A percentile compares a stretch with the other conserved stretches of the same genome.
Conservation (phyloP, 257 asterid species). For the Solanum paucissectum region DNA sequence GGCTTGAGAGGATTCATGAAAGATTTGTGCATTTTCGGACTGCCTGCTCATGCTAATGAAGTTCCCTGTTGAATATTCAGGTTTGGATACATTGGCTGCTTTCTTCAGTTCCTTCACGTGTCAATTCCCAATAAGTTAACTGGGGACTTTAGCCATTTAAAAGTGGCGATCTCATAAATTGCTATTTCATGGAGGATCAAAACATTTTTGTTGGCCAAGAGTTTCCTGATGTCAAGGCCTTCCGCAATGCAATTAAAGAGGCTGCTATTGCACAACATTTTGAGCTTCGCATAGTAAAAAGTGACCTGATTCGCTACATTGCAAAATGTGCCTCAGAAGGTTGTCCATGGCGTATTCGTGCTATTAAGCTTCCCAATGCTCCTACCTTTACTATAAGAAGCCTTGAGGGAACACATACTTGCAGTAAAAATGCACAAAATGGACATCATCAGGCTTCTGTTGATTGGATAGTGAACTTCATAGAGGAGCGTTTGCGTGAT, state of each 20-base stretch:
- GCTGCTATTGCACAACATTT: slow-evolving; percentile 80
- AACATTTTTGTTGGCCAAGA: slow-evolving; percentile 50
- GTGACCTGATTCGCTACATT: slow-evolving; percentile 61
- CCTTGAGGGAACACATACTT: slow-evolving; percentile 53
- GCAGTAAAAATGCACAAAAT: slow-evolving; percentile 47
- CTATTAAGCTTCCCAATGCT: slow-evolving; percentile 63
- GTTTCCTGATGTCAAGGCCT: slow-evolving; percentile 65
- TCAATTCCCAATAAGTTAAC: neutral
- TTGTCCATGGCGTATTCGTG: slow-evolving; percentile 86
- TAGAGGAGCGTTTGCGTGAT: slow-evolving; percentile 54
- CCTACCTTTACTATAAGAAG: slow-evolving; percentile 55
- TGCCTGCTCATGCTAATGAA: neutral
- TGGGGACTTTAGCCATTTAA: neutral
- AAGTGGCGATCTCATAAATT: neutral
- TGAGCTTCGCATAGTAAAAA: slow-evolving; percentile 56
- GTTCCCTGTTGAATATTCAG: neutral
- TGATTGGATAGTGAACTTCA: slow-evolving; percentile 77
- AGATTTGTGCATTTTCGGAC: neutral
- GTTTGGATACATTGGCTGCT: neutral
- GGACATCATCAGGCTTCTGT: slow-evolving; percentile 84
- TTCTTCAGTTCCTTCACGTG: neutral
- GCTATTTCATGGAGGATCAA: slow-evolving; percentile 44
- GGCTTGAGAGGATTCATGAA: neutral
- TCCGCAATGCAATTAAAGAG: slow-evolving; percentile 63
- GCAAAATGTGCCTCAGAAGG: slow-evolving; percentile 74